Conservation (phyloP, 495 filamentous ascomycete genomes). For the Tuber melanosporum region DNA sequence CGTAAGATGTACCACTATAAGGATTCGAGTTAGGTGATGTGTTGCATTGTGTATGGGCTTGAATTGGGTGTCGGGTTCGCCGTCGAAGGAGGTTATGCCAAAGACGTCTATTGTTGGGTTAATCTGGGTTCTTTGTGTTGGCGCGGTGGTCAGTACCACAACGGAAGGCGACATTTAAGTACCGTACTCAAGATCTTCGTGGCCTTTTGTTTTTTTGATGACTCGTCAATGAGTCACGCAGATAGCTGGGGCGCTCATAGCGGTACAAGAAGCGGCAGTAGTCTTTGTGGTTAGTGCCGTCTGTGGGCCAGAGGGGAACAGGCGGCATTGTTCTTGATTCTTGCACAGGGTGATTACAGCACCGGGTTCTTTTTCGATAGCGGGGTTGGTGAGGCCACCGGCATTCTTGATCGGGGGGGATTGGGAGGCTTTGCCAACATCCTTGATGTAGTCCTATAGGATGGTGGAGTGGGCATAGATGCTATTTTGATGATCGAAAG, state of each 20-base stretch:
- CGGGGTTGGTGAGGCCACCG: constrained; percentile 44
- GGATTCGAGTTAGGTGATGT: too few relatives aligned
- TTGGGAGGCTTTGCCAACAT: constrained; percentile 50
- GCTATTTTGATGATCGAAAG: constrained; percentile 73
- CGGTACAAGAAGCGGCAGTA: constrained; percentile 87
- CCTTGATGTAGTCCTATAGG: constrained; percentile 42
- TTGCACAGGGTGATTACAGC: constrained; percentile 97
- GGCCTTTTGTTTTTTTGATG: constrained; percentile 52
- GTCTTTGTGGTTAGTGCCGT: constrained; percentile 66
- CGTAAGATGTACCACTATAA: too few relatives aligned
- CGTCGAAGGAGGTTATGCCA: constrained; percentile 26
- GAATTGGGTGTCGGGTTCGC: background rate
- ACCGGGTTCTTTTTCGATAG: constrained; percentile 45
- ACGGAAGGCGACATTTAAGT: constrained; percentile 78
- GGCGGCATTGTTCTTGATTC: constrained; percentile 74
- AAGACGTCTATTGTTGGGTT: constrained; percentile 20
- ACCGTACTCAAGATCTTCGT: constrained; percentile 67
- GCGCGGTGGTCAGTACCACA: constrained; percentile 57
- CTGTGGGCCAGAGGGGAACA: constrained; percentile 67
- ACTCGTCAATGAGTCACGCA: constrained; percentile 65
- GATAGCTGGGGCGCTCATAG: constrained; percentile 66
- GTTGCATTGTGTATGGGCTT: constrained; percentile 41
- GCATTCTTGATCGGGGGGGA: constrained; percentile 42
- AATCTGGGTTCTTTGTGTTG: background rate
- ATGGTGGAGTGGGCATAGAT: constrained; percentile 69